Percentiles rank a stretch among this genome's conserved stretches.
These are phyloP conservation scores for Noccaea bulbosa DNA, from an alignment of 345 rosid genomes.

Conservation along the genomic window DNA sequence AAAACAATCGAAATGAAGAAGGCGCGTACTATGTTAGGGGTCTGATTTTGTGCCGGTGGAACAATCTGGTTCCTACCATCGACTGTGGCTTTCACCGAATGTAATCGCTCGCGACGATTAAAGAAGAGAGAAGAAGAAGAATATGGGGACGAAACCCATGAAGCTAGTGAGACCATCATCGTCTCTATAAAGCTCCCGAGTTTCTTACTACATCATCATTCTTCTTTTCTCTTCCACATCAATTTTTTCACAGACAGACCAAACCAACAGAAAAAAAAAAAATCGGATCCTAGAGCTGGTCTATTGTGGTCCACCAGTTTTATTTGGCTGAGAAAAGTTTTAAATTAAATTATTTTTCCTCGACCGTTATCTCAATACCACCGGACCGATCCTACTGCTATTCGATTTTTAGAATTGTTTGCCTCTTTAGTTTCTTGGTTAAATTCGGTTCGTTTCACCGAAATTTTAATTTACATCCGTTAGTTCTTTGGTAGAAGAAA, in stretches of 20 bases:
- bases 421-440: background rate
- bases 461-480: too few relatives aligned
- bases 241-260: background rate
- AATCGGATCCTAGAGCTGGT: constrained; percentile 3
- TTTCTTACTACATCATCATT: background rate
- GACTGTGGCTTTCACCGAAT: constrained; percentile 32
- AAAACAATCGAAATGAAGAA: constrained; percentile 26
- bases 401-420: background rate
- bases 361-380: constrained; percentile 6
- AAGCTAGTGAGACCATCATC: constrained; percentile 34
- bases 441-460: too few relatives aligned
- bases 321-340: constrained; percentile 30
- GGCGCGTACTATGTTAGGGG: constrained; percentile 33
- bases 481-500: too few relatives aligned
- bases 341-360: background rate
- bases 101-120: constrained; percentile 26
- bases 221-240: constrained; percentile 15
- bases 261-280: background rate
- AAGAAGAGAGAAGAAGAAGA: constrained; percentile 26
- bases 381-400: background rate
- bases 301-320: constrained; percentile 40
- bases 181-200: background rate
- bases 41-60: constrained; percentile 31
- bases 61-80: constrained; percentile 30
- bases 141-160: constrained; percentile 35